A percentile compares a stretch with the other conserved stretches of the same genome.
These are phyloP conservation scores for Massarina eburnea DNA, from an alignment of 2,329 filamentous ascomycete genomes.

Conservation along the genomic window DNA sequence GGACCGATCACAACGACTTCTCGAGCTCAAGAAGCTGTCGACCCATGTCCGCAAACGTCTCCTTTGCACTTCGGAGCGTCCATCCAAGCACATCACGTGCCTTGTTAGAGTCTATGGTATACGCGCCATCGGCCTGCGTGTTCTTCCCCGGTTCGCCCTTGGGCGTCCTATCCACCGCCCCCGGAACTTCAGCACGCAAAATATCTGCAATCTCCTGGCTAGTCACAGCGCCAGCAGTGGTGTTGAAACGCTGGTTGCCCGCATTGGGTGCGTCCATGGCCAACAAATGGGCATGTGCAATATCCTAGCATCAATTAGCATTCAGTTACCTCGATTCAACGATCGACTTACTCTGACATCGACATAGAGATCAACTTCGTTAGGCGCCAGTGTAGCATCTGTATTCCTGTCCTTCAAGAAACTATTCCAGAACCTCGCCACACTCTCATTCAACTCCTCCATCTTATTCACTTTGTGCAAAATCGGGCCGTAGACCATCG, in stretches of 20 bases:
- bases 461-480: conserved; percentile 60
- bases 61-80: conserved; percentile 55
- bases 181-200: conserved; percentile 54
- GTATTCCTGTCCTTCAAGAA: conserved; percentile 59
- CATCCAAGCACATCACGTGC: conserved; percentile 57
- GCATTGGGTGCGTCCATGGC: conserved; percentile 54
- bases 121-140: conserved; percentile 31
- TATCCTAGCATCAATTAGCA: conserved; percentile 37
- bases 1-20: background rate
- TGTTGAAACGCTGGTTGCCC: conserved; percentile 62
- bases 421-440: conserved; percentile 67
- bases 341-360: conserved; percentile 32
- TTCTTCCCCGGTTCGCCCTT: conserved; percentile 25
- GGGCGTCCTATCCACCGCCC: conserved; percentile 50
- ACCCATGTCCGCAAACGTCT: conserved; percentile 60
- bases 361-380: conserved; percentile 48
- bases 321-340: conserved; percentile 38
- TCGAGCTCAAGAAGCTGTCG: conserved; percentile 56
- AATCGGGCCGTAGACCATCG: conserved; percentile 48
- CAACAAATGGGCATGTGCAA: conserved; percentile 61
- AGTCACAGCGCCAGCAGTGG: conserved; percentile 54
- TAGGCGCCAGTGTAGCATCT: conserved; percentile 52
- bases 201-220: conserved; percentile 59
- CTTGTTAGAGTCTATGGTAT: conserved; percentile 53
- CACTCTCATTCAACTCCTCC: conserved; percentile 66